A percentile compares a stretch with the other conserved stretches of the same genome.
These are phyloP conservation scores for Zasmidium angulare DNA, from an alignment of 2,329 filamentous ascomycete species.

Conservation along the genomic window DNA sequence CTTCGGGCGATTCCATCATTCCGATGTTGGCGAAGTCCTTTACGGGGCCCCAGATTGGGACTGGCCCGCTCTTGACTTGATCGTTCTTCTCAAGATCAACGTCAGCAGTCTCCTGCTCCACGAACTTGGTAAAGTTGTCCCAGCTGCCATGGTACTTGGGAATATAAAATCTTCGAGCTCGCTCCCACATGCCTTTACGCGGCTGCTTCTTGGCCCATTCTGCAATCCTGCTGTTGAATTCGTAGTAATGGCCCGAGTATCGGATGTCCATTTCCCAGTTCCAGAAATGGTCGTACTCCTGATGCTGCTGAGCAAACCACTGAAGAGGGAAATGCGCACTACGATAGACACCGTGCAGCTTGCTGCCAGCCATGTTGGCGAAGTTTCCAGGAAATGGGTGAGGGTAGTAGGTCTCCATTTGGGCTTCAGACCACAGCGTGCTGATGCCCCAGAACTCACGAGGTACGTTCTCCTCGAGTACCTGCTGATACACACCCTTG, in stretches of 20 bases:
- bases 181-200: constrained; percentile 71
- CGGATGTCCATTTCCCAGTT: constrained; percentile 90
- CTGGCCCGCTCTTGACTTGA: constrained; percentile 47
- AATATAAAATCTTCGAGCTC: constrained; percentile 71
- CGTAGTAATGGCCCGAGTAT: constrained; percentile 79
- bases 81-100: constrained; percentile 53
- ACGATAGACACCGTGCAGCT: constrained; percentile 88
- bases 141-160: constrained; percentile 67
- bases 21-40: constrained; percentile 46
- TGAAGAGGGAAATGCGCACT: constrained; percentile 52
- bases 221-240: constrained; percentile 67
- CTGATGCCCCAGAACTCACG: constrained; percentile 85
- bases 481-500: constrained; percentile 64
- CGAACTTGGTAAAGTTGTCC: constrained; percentile 64
- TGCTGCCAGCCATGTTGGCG: constrained; percentile 59
- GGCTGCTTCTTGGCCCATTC: constrained; percentile 67
- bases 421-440: constrained; percentile 89
- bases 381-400: constrained; percentile 77
- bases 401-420: constrained; percentile 89
- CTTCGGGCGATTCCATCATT: constrained; percentile 60
- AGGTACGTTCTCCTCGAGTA: constrained; percentile 68
- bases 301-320: constrained; percentile 53
- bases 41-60: constrained; percentile 66
- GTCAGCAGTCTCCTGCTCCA: constrained; percentile 58
- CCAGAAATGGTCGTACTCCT: constrained; percentile 62